Base-by-base conservation (phyloP, 202 grass and related monocot genomes). In the Setaria italica region DNA sequence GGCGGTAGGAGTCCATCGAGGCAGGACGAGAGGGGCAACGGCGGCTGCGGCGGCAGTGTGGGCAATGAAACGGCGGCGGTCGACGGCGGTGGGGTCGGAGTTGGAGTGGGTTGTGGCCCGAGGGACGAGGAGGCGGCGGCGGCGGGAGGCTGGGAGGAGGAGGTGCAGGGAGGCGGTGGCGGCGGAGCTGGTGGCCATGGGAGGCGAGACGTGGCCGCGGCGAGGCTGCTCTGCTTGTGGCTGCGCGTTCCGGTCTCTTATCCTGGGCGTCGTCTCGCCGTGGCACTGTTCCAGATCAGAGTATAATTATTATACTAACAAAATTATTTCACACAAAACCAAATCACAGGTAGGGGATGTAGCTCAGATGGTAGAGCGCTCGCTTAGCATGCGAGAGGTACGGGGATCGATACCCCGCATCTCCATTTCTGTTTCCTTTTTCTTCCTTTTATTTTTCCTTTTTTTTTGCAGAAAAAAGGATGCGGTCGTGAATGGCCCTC, bases 21-120 rank as follows among this genome's bases (percentile, higher is more conserved):
- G 67, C 0, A 77, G 65, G 49, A 88, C 84, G 5, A 77, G 84
- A 0, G 91, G 87, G 0, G 84, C 74, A 4, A 82, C 84, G 39
- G 39, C 90, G 4, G 67, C 87, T 0, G 43, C 83, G 30, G 67
- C 60, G 20, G 91, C 83, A 0, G 87, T 92, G 51, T 87, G 89
- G 12, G 90, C 86, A 58, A 97, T 92, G 88, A 97, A 94, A 87
- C 86, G 69, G 42, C 96, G 89, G 60, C 96, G 89, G 47, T 43
- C 39, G 12, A 85, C 77, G 57, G 76, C 6, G 0, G 87, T 60
- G 20, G 79, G 16, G 55, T 59, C 54, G 20, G 83, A 29, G 54
- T 58, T 2, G 70, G 65, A 86, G 59, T 67, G 67, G 84, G 60
- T 71, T 49, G 43, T 9, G 9, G 89, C 89, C 46, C 86, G 85